These are phyloP conservation scores for Wickerhamiella australiensis DNA, from an alignment of 805 yeast species.

Conservation along the genomic window DNA sequence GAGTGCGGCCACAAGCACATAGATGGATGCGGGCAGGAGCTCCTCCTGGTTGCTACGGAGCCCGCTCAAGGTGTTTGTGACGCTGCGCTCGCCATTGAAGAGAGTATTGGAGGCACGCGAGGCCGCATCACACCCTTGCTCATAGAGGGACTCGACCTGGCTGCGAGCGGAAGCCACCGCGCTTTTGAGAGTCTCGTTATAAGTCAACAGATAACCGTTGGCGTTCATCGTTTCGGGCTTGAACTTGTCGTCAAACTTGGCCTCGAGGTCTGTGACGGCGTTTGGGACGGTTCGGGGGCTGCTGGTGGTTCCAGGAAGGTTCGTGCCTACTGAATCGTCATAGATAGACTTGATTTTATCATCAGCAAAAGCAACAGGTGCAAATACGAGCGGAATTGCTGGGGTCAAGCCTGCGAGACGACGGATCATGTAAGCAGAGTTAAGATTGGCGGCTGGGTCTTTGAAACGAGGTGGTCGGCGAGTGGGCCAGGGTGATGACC, in stretches of 20 bases:
- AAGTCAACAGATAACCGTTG: conserved; percentile 46
- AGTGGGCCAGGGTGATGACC: no score
- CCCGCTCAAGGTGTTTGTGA: conserved; percentile 48
- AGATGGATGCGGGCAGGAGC: conserved; percentile 57
- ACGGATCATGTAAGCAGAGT: conserved; percentile 7
- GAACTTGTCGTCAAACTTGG: conserved; percentile 15
- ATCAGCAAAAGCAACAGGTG: conserved; percentile 12
- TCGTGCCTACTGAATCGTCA: conserved; percentile 23
- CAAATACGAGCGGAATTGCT: not conserved
- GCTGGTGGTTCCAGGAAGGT: conserved; percentile 23
- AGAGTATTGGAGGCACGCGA: conserved; percentile 24
- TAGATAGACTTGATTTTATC: conserved; percentile 19
- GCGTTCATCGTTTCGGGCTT: conserved; percentile 28
- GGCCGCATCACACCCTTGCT: conserved; percentile 25
- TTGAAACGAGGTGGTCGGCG: not conserved
- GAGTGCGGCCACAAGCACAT: conserved; percentile 54
- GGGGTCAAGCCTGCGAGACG: conserved; percentile 3
- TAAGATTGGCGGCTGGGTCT: no score
- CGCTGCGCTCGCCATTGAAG: conserved; percentile 48
- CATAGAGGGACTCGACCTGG: conserved; percentile 21
- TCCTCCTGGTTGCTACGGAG: conserved; percentile 58
- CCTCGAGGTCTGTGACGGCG: conserved; percentile 16
- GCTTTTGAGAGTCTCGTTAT: conserved; percentile 39
- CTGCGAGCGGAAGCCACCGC: conserved; percentile 40
- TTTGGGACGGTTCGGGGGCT: conserved; percentile 16